Evolutionary conservation across 805 yeast genomes (phyloP).

Genomic region (Jamesozyma rosinii): DNA sequence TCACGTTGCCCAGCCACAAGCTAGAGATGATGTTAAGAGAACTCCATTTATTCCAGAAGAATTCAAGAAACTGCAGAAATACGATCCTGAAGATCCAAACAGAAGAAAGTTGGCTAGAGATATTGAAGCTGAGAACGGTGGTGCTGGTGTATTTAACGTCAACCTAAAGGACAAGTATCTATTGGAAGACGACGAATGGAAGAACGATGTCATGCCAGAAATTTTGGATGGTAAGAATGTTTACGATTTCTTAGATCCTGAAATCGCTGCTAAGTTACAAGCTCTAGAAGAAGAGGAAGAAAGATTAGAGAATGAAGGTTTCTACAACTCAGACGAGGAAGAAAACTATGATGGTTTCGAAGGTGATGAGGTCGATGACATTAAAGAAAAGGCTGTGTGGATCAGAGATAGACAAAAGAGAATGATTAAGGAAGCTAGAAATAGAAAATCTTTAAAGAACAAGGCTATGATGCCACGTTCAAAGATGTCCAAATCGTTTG

Average conservation of each 20-base stretch:
- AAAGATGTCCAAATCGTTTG: conserved; percentile 62
- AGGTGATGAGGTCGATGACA: conserved; percentile 56
- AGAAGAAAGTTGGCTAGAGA: conserved; percentile 78
- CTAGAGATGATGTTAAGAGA: conserved; percentile 79
- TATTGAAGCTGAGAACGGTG: conserved; percentile 90
- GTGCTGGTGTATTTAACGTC: conserved; percentile 95
- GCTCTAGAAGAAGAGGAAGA: conserved; percentile 97
- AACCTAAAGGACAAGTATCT: conserved; percentile 87
- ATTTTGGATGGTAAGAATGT: conserved; percentile 92
- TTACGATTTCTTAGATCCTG: conserved; percentile 94
- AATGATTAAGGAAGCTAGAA: conserved; percentile 83
- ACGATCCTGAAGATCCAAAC: conserved; percentile 71
- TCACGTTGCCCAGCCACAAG: conserved; percentile 84
- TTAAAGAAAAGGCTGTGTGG: conserved; percentile 86
- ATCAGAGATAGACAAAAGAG: conserved; percentile 89
- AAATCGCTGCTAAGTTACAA: conserved; percentile 83
- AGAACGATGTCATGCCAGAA: conserved; percentile 95
- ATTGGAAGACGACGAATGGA: conserved; percentile 95
- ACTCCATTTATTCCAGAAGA: conserved; percentile 76
- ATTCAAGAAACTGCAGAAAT: conserved; percentile 49
- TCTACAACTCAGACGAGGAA: conserved; percentile 82
- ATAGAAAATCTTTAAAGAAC: conserved; percentile 78
- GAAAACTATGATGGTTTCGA: conserved; percentile 62
- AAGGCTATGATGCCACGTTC: conserved; percentile 87
- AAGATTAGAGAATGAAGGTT: conserved; percentile 84